Percentiles rank a stretch among this genome's conserved stretches.
Conservation (phyloP, 2,329 filamentous ascomycete species). For the Phialemonium atrogriseum region DNA sequence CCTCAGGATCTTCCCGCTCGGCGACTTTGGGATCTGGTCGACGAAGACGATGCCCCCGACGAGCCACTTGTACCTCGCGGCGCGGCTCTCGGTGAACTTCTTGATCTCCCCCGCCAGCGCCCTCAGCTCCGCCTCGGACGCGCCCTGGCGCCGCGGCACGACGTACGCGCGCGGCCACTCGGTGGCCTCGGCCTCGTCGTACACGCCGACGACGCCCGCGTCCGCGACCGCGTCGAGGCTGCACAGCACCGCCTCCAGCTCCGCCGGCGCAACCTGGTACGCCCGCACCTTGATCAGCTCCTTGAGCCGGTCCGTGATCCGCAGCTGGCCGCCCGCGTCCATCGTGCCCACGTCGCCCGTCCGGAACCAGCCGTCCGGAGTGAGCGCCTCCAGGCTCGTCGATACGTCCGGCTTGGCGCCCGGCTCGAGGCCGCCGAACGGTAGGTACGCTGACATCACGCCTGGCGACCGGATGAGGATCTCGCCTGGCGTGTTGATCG, state of each 20-base stretch:
- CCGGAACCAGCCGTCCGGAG: slow-evolving; percentile 57
- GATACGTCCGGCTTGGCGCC: slow-evolving; percentile 24
- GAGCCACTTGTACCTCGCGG: slow-evolving; percentile 57
- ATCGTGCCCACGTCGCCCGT: slow-evolving; percentile 56
- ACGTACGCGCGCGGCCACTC: slow-evolving; percentile 51
- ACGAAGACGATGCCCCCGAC: slow-evolving; percentile 61
- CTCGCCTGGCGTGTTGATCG: slow-evolving; percentile 49
- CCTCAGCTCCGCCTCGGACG: slow-evolving; percentile 27
- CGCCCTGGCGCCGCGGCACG: slow-evolving; percentile 24
- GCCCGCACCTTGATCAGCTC: slow-evolving; percentile 41
- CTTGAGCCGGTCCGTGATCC: slow-evolving; percentile 66
- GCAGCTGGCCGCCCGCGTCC: slow-evolving; percentile 45
- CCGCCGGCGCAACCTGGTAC: slow-evolving; percentile 33
- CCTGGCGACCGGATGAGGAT: slow-evolving; percentile 57
- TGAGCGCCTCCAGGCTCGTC: slow-evolving; percentile 27
- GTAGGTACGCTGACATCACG: slow-evolving; percentile 62
- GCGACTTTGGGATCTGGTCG: slow-evolving; percentile 61
- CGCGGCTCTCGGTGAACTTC: slow-evolving; percentile 47
- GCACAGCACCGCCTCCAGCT: slow-evolving; percentile 28
- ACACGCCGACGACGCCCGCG: slow-evolving; percentile 47
- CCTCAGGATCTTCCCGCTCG: slow-evolving; percentile 38
- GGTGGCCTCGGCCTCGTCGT: slow-evolving; percentile 43
- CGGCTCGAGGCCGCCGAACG: slow-evolving; percentile 34
- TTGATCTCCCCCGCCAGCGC: slow-evolving; percentile 46
- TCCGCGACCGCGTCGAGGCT: slow-evolving; percentile 30